A percentile compares a stretch with the other conserved stretches of the same genome.
phyloP scores from a whole-genome alignment of 441 rosid species.

The Aquilaria agallochum region DNA sequence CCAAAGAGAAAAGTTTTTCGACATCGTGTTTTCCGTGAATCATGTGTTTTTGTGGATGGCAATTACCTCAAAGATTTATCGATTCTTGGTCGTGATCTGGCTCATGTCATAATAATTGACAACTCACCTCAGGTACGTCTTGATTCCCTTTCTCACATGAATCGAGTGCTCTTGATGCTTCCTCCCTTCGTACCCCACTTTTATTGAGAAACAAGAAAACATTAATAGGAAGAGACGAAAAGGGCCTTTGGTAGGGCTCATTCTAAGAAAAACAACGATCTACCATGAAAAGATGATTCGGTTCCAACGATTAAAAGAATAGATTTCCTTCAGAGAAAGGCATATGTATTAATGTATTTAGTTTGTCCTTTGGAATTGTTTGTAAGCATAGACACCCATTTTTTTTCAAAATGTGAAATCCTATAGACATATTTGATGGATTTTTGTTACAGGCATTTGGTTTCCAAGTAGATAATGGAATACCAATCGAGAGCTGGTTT shows the following conservation, averaged over 20 bases:
- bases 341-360: too few species aligned
- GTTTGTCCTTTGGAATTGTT: too few species aligned
- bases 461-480: constrained; percentile 96
- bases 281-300: too few species aligned
- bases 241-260: background rate
- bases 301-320: too few species aligned
- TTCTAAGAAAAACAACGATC: too few species aligned
- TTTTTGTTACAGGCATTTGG: constrained; percentile 73
- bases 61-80: constrained; percentile 95
- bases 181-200: background rate
- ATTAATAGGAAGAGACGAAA: too few species aligned
- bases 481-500: constrained; percentile 98
- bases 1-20: constrained; percentile 91
- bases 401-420: background rate
- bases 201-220: background rate
- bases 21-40: constrained; percentile 90
- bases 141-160: constrained; percentile 2
- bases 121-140: constrained; percentile 91
- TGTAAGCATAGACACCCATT: background rate
- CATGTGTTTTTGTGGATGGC: constrained; percentile 93
- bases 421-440: constrained; percentile 1
- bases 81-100: constrained; percentile 91
- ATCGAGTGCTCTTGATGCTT: background rate
- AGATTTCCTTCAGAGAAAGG: too few species aligned
- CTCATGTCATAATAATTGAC: constrained; percentile 80